A percentile compares a stretch with the other conserved stretches of the same genome.
phyloP scores from a whole-genome alignment of 139 green algal species.

The Chlorella sp. region DNA sequence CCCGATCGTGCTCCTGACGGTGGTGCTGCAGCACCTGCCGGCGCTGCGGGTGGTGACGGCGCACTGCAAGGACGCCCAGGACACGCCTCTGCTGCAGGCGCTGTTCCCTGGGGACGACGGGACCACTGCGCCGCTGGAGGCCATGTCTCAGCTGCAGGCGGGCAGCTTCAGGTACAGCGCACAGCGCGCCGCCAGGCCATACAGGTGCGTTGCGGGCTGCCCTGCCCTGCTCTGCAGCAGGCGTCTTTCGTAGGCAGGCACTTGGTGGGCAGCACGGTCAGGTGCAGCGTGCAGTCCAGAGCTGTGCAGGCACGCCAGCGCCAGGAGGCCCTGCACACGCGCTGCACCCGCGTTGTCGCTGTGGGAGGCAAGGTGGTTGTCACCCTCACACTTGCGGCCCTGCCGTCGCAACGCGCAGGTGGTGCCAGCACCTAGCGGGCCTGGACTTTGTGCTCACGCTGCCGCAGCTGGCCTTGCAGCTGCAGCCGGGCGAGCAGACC shows the following conservation, averaged over 20 bases:
- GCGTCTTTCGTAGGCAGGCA: no score
- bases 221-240: no score
- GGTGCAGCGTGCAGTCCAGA: no score
- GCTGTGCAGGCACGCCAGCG: no score
- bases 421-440: conserved; percentile 39
- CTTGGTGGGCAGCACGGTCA: no score
- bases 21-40: conserved; percentile 27
- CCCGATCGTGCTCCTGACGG: background rate
- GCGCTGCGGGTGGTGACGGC: conserved; percentile 26
- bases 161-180: conserved; percentile 33
- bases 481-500: background rate
- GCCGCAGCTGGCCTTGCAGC: conserved; percentile 16
- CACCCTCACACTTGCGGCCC: no score
- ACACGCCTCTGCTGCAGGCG: conserved; percentile 27
- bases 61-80: conserved; percentile 9
- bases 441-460: conserved; percentile 38
- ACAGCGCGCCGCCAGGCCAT: conserved; percentile 16
- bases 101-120: conserved; percentile 39
- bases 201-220: conserved; percentile 24
- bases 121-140: conserved; percentile 13
- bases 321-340: no score
- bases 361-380: no score
- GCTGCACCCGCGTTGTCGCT: no score
- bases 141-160: conserved; percentile 20
- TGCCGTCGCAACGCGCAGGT: no score